Base-by-base conservation (phyloP, 148 eudicot genomes). In the Amaranthus hypochondriacus region DNA sequence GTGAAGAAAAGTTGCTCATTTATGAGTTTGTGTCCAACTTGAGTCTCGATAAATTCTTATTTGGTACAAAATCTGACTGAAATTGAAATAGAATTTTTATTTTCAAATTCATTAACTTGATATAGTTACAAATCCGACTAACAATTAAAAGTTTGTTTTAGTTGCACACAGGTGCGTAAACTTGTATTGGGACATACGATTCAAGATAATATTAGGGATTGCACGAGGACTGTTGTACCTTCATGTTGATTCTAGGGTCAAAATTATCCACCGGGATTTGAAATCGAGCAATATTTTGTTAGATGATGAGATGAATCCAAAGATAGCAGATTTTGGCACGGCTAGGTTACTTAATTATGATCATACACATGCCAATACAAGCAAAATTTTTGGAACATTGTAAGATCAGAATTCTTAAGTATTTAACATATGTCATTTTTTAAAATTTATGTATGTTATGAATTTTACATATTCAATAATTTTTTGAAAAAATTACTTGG, bases 271-370 rank as follows among this genome's bases (percentile, higher is more conserved):
- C 52, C 67, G 81, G 1, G 84, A 81, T 51, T 63, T 81, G 9
- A 81, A 81, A 53, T 18, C 81, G n/a, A 74, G 79, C 66, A 81
- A 81, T 58, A 71, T 82, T 4, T 59, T 82, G 54, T 69, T 82
- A 6, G 84, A 82, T 56, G 48, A 50, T 8, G 68, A 62, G 2
- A 71, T 81, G 73, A 77, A 71, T 44, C 78, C 84, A 42, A 81
- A 81, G 46, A 77, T 81, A 51, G 71, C 84, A 14, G 81, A 82
- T 62, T 82, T 82, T 60, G 84, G 84, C 56, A 49, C 75, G 76
- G 84, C 84, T 14, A 78, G 76, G 44, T 65, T 66, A 3, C 42
- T 82, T 9, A 54, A 61, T 2, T 47, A 48, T 4, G 71, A 78
- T 55, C 48, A 66, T 48, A 51, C 56, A 2, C 72, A 82, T 54